Base-by-base conservation (phyloP, 805 yeast genomes). In the Yamadazyma scolyti region DNA sequence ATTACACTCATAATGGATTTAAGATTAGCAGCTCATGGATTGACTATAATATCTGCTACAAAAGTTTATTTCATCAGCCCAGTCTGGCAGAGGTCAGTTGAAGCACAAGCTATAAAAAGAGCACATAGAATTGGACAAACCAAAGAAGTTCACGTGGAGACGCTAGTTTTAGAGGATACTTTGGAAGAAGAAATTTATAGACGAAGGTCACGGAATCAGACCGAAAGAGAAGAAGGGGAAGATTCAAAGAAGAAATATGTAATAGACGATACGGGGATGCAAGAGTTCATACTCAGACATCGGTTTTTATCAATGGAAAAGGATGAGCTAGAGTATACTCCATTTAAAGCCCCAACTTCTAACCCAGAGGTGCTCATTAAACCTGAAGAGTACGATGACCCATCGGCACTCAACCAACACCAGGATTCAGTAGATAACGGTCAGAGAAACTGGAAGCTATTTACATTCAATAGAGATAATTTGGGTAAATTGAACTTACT, bases 111-210 rank as follows among this genome's bases (percentile, higher is more conserved):
- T 1, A 78, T 81, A 28, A 79, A 82, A 42, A 71, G 89, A 58
- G 82, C 87, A 0, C 89, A 81, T 54, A 68, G 88, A 53, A 81
- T 81, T 49, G 88, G 89, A 0, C 88, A 81, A 42, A 59, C 64
- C 0, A 56, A 65, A n/a, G 75, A 74, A 13, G 87, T 81, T 0
- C 56, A 52, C 48, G 88, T 81, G n/a, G 87, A 81, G 46, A 81
- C 87, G 0, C 54, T 81, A 34, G 72, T 81, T 3, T 49, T 81
- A 43, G 58, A 68, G 30, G 78, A 73, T 4, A 81, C 87, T 0
- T 60, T 81, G 27, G 88, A 81, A 42, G 82, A 80, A 50, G 82
- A 77, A 42, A 77, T 81, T 65, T 79, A 77, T 50, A 68, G 57
- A 24, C 51, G 54, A 32, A 43, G 75, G 28, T 31, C 48, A 13